Percentiles rank a stretch among this genome's conserved stretches.
Evolutionary conservation across 192 early-diverging fungal genomes (phyloP).

Genomic region (Gonapodya sp.): DNA sequence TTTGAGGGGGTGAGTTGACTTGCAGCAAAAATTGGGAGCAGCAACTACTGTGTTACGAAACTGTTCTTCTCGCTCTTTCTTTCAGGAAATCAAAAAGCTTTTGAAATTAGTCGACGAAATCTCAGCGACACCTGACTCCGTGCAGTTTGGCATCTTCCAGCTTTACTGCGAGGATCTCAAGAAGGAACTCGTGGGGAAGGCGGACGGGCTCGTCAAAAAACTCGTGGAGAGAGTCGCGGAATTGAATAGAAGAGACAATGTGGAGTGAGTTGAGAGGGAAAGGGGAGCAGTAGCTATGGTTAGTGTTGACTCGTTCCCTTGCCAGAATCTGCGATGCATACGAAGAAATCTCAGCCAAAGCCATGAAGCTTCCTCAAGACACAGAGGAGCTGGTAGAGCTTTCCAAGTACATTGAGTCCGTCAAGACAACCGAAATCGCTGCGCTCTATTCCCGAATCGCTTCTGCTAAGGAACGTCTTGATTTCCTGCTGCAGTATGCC

Average conservation of each 20-base stretch:
- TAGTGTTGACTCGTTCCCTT: neutral
- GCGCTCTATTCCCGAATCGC: slow-evolving; percentile 39
- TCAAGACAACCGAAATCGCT: slow-evolving; percentile 30
- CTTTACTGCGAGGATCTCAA: slow-evolving; percentile 51
- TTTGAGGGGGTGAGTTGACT: neutral
- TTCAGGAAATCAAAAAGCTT: slow-evolving; percentile 54
- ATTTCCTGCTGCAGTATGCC: slow-evolving; percentile 49
- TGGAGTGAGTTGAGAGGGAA: neutral
- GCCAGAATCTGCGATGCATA: slow-evolving; percentile 22
- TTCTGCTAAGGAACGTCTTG: slow-evolving; percentile 43
- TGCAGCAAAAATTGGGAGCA: neutral
- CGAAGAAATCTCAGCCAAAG: slow-evolving; percentile 28
- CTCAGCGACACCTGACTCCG: slow-evolving; percentile 31
- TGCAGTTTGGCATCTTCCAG: slow-evolving; percentile 47
- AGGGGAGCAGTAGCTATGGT: neutral
- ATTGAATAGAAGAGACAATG: slow-evolving; percentile 11
- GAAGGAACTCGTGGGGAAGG: slow-evolving; percentile 40
- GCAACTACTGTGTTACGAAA: neutral
- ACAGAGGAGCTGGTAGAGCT: slow-evolving; percentile 50
- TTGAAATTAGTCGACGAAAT: slow-evolving; percentile 48
- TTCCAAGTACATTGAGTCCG: slow-evolving; percentile 43
- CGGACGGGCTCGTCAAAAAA: slow-evolving; percentile 43
- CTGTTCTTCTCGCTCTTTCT: neutral
- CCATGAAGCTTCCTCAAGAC: slow-evolving; percentile 33
- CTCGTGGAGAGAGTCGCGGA: slow-evolving; percentile 48